A percentile compares a stretch with the other conserved stretches of the same genome.
phyloP scores from a whole-genome alignment of 2,329 filamentous ascomycete species.

The Geosmithia flava region DNA sequence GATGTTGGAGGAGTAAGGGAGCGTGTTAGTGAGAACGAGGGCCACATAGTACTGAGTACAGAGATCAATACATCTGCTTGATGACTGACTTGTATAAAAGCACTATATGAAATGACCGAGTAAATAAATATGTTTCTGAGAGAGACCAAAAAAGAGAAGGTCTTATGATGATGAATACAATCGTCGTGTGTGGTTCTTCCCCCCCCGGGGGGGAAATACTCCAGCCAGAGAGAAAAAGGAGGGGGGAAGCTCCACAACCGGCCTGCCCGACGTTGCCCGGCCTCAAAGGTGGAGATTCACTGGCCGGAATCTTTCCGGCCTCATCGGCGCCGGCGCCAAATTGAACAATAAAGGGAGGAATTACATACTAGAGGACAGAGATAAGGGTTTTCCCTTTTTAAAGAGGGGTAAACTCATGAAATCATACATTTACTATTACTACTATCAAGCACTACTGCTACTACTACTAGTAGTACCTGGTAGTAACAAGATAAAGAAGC shows the following conservation, averaged over 20 bases:
- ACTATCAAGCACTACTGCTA: too few species aligned
- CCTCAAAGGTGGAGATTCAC: not conserved
- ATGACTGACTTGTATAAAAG: too few species aligned
- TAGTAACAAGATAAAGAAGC: too few species aligned
- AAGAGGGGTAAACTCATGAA: not conserved
- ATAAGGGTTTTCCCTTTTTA: not conserved
- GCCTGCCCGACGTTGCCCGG: slow-evolving; percentile 2
- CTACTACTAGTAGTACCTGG: too few species aligned
- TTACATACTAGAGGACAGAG: not conserved
- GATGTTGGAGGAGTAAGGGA: too few species aligned
- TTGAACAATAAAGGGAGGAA: not conserved
- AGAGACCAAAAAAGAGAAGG: not conserved
- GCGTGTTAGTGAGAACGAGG: too few species aligned
- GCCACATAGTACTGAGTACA: too few species aligned
- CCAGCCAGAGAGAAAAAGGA: not conserved
- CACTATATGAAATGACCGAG: too few species aligned
- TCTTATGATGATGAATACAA: not conserved
- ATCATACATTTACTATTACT: too few species aligned
- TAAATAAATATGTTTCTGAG: too few species aligned
- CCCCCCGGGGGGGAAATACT: not conserved
- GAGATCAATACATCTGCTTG: too few species aligned
- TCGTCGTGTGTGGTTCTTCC: not conserved
- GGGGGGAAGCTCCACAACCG: not conserved
- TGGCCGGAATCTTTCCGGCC: slow-evolving; percentile 5
- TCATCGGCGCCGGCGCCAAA: not conserved